Base-by-base conservation (phyloP, 148 eudicot species). In the Amaranthus hypochondriacus region DNA sequence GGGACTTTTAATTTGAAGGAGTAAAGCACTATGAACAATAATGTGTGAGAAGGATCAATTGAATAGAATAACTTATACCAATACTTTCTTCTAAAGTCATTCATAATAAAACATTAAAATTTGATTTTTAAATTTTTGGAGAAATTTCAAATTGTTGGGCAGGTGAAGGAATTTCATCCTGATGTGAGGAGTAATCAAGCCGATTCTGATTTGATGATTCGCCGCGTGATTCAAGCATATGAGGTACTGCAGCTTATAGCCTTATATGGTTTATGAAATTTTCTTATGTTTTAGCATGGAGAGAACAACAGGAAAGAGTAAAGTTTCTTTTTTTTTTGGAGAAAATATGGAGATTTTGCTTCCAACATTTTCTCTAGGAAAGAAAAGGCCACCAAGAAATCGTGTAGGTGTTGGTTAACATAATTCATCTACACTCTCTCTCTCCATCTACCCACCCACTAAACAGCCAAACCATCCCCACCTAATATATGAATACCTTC, bases 101-200 rank as follows among this genome's bases (percentile, higher is more conserved):
- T 28, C 39, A 2, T 28, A 28, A 28, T 28, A 28, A 28, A 1
- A 28, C 39, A 28, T 28, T 28, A 13, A n/a, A 15, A 15, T 2
- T 58, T 58, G 62, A 3, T 58, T 3, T 8, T 28, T 56, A 12
- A 49, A 48, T 48, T 8, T 9, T 44, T 44, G 60, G 68, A 70
- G 42, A 55, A n/a, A 51, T 21, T 55, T 42, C 56, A 15, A 13
- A 44, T 42, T 49, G 42, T 73, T 70, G 62, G 56, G 56, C 82
- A 93, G 98, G 98, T 94, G 46, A 94, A 94, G 87, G 84, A 88
- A 82, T 94, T 84, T 73, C 98, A 94, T 88, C 98, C 98, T 59
- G 98, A 94, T 86, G 90, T 89, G 55, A 89, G 81, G 73, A 84
- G 74, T 73, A 85, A 79, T 73, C 78, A 70, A 72, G 81, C 80